Evolutionary conservation across 768 basidiomycete species (phyloP).

Genomic region (Tremella yokohamensis): DNA sequence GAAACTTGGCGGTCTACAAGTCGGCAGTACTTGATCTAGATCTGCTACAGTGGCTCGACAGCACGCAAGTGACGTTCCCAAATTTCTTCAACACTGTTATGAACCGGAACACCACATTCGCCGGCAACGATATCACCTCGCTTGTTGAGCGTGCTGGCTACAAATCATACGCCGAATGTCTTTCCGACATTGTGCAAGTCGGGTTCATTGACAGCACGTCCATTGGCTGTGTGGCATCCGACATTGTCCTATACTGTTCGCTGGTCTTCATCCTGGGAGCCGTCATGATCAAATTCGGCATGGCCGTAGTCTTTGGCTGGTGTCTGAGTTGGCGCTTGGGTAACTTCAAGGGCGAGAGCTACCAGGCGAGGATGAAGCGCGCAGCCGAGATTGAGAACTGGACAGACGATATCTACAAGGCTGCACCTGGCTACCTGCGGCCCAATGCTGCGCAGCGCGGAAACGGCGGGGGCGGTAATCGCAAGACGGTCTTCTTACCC

Average conservation of each 20-base stretch:
- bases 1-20: slow-evolving; percentile 91
- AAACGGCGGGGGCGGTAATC: slow-evolving; percentile 53
- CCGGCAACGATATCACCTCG: slow-evolving; percentile 85
- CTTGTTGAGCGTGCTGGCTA: slow-evolving; percentile 69
- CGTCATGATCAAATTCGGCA: slow-evolving; percentile 86
- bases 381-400: slow-evolving; percentile 90
- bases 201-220: slow-evolving; percentile 92
- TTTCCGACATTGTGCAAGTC: slow-evolving; percentile 78
- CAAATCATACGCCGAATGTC: slow-evolving; percentile 67
- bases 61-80: slow-evolving; percentile 76
- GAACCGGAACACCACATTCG: slow-evolving; percentile 66
- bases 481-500: slow-evolving; percentile 54
- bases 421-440: slow-evolving; percentile 84
- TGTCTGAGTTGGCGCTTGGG: slow-evolving; percentile 96
- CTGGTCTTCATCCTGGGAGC: slow-evolving; percentile 97
- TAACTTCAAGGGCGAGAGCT: slow-evolving; percentile 86
- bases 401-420: slow-evolving; percentile 90
- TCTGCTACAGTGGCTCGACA: slow-evolving; percentile 79
- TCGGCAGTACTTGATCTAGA: slow-evolving; percentile 83
- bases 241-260: slow-evolving; percentile 89
- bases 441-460: slow-evolving; percentile 63
- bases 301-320: slow-evolving; percentile 98
- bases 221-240: slow-evolving; percentile 93
- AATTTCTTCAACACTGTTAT: slow-evolving; percentile 74
- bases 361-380: slow-evolving; percentile 84